phyloP scores from a whole-genome alignment of 257 asterid genomes.

The Fraxinus quadrangulata region DNA sequence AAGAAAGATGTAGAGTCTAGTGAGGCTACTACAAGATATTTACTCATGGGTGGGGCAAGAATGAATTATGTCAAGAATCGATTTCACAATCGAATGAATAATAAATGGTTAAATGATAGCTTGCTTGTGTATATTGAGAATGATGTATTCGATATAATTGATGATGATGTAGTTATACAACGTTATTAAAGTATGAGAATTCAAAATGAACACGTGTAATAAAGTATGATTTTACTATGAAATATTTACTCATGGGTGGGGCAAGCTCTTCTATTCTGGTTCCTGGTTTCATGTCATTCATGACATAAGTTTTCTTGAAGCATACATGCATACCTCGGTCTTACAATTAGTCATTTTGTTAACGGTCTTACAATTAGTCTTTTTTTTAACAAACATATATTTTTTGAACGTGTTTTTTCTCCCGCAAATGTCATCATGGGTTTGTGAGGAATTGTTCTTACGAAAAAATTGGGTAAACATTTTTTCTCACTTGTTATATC shows the following conservation, averaged over 20 bases:
- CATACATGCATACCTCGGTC: neutral
- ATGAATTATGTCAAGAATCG: too few relatives aligned
- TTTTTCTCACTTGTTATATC: slow-evolving; percentile 37
- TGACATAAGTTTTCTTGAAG: neutral
- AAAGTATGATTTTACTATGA: too few relatives aligned
- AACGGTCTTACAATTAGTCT: neutral
- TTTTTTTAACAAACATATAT: neutral
- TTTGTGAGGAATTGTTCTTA: slow-evolving; percentile 45
- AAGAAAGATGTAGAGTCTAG: neutral
- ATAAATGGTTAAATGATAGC: too few relatives aligned
- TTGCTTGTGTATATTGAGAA: too few relatives aligned
- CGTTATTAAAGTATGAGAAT: too few relatives aligned
- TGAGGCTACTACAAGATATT: neutral
- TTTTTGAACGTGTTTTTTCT: neutral
- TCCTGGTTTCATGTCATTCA: neutral
- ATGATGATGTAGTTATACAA: too few relatives aligned
- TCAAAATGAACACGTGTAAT: too few relatives aligned
- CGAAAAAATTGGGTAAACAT: neutral
- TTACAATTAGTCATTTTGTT: too few relatives aligned
- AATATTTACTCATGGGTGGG: neutral
- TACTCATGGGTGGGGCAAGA: neutral
- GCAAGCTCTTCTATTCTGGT: neutral
- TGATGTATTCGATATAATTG: too few relatives aligned
- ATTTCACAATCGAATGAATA: too few relatives aligned
- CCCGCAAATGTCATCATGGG: slow-evolving; percentile 49